Base-by-base conservation (phyloP, 2,329 filamentous ascomycete genomes). In the Sordariomycetes sp. region DNA sequence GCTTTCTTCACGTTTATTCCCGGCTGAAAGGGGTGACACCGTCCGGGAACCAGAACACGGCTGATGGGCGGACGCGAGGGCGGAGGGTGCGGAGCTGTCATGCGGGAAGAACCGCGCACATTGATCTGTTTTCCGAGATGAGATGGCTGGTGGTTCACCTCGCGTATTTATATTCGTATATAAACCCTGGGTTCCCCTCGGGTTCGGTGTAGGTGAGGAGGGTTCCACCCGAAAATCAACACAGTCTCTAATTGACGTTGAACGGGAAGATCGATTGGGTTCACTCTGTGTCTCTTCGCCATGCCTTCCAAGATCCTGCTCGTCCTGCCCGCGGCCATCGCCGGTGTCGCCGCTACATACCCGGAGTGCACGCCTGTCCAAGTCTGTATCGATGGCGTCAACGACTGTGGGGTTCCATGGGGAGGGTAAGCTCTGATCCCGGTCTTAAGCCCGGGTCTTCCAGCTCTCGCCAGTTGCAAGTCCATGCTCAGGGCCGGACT, bases 311-410 rank as follows among this genome's bases (percentile, higher is more conserved):
- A 56, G 40, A 14, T 40, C 28, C 8, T 25, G 1, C n/a, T 56
- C 10, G 54, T 18, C 18, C n/a, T 55, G 11, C 35, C 35, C 11
- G 25, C 40, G 14, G 24, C 24, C 54, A n/a, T 56, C 25, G 37
- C 18, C 6, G 40, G 5, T 24, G 25, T 34, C 54, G 40, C 43
- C 6, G 40, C 25, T 40, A 40, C 40, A 14, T 25, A 25, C 35
- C n/a, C n/a, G 1, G 11, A 28, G 14, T 55, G 54, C 22, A 22
- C 22, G 37, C n/a, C 34, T 35, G 24, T 18, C 8, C 25, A 34
- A 8, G 53, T 62, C 12, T 63, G 62, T 48, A 43, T 63, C 52
- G 59, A 62, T 32, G 61, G 58, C 14, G 60, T 63, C 53, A 63
- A 62, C 46, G 51, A 57, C 10, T 63, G 62, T 32, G 54, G 54